These are phyloP conservation scores for Mycena filopes DNA, from an alignment of 768 basidiomycete species.

Conservation along the genomic window DNA sequence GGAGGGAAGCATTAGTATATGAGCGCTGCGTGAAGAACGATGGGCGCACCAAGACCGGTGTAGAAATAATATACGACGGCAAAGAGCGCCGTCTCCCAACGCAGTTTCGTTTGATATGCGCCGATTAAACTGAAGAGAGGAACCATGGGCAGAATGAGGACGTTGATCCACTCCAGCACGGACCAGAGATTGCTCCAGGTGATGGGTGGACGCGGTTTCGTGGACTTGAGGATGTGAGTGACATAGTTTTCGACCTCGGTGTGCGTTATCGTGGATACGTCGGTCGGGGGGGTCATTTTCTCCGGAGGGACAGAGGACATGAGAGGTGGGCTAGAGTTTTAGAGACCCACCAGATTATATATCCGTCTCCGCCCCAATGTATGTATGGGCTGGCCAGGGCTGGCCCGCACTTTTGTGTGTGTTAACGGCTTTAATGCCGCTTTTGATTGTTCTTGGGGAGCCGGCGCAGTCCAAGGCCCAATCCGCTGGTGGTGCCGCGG, in stretches of 20 bases:
- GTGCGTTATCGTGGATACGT: slow-evolving; percentile 57
- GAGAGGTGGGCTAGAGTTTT: too few relatives aligned
- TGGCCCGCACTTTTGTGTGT: too few relatives aligned
- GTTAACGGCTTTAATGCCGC: too few relatives aligned
- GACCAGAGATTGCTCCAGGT: slow-evolving; percentile 64
- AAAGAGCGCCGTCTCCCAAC: slow-evolving; percentile 78
- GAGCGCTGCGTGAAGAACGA: too few relatives aligned
- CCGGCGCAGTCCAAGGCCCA: slow-evolving; percentile 95
- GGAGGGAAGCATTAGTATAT: not conserved
- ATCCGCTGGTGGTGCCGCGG: slow-evolving; percentile 99
- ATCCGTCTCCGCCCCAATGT: too few relatives aligned
- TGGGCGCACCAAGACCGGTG: slow-evolving; percentile 80
- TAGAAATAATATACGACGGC: slow-evolving; percentile 52
- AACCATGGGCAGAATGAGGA: slow-evolving; percentile 75
- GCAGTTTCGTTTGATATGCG: slow-evolving; percentile 68
- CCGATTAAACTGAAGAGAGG: slow-evolving; percentile 83
- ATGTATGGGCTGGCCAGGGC: too few relatives aligned
- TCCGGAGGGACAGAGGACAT: slow-evolving; percentile 42
- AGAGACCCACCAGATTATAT: too few relatives aligned
- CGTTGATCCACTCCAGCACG: slow-evolving; percentile 83
- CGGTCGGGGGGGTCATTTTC: slow-evolving; percentile 32
- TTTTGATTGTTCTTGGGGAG: too few relatives aligned
- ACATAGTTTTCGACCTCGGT: slow-evolving; percentile 80
- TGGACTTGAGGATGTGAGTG: slow-evolving; percentile 73
- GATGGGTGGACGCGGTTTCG: slow-evolving; percentile 76